Evolutionary conservation across 805 yeast genomes (phyloP).

Genomic region (Sugiyamaella boreocaroliniensis): DNA sequence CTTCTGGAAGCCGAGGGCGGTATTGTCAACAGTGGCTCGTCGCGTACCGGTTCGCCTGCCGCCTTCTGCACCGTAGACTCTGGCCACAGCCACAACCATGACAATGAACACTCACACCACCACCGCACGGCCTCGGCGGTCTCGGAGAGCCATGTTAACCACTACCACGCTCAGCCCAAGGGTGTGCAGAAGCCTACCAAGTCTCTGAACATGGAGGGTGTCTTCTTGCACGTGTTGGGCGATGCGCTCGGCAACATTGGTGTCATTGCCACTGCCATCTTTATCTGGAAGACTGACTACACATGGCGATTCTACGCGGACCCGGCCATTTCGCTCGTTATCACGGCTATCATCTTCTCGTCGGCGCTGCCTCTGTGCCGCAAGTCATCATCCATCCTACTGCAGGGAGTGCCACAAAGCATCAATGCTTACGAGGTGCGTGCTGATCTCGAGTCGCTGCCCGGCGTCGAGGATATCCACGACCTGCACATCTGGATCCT

Average conservation of each 20-base stretch:
- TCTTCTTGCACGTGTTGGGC: constrained; percentile 88
- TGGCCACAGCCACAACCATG: background rate
- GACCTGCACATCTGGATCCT: constrained; percentile 97
- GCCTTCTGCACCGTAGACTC: constrained; percentile 1
- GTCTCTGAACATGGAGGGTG: constrained; percentile 97
- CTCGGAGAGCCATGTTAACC: constrained; percentile 24
- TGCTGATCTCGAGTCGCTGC: constrained; percentile 56
- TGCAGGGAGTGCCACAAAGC: constrained; percentile 89
- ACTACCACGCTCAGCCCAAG: constrained; percentile 28
- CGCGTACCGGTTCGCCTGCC: background rate
- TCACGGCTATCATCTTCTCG: constrained; percentile 81
- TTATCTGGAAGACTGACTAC: constrained; percentile 90
- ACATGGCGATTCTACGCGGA: constrained; percentile 83
- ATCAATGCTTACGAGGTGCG: constrained; percentile 70
- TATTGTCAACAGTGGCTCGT: constrained; percentile 1
- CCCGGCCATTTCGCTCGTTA: constrained; percentile 77
- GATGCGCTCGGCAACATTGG: constrained; percentile 96
- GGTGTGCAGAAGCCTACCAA: constrained; percentile 32
- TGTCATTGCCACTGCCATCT: constrained; percentile 80
- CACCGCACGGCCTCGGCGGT: constrained; percentile 11
- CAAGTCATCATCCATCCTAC: constrained; percentile 74
- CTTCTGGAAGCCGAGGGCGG: constrained; percentile 22
- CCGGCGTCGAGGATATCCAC: constrained; percentile 78
- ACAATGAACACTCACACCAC: constrained; percentile 1
- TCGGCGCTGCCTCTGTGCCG: constrained; percentile 87